phyloP scores from a whole-genome alignment of 2,329 filamentous ascomycete species.

The Mycosphaerella sp. region DNA sequence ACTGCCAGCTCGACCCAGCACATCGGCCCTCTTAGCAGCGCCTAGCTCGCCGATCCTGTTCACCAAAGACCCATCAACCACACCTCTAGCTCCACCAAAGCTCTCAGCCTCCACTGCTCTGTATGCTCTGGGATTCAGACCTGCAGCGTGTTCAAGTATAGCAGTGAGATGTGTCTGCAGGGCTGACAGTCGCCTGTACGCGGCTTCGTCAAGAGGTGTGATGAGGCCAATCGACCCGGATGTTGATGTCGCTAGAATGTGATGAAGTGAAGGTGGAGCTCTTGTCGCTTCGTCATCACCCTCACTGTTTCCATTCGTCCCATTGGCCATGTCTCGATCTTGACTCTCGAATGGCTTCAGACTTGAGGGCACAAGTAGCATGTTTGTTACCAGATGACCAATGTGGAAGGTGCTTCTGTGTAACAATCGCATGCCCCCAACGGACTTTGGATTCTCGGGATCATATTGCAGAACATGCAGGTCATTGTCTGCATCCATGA shows the following conservation, averaged over 20 bases:
- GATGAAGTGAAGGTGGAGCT: constrained; percentile 32
- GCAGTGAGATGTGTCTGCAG: constrained; percentile 74
- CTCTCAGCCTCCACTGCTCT: constrained; percentile 47
- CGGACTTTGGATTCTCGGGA: constrained; percentile 89
- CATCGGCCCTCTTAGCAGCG: constrained; percentile 63
- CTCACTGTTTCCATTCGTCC: constrained; percentile 26
- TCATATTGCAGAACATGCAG: constrained; percentile 90
- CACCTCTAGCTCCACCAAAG: constrained; percentile 50
- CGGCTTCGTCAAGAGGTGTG: constrained; percentile 68
- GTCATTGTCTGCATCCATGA: constrained; percentile 77
- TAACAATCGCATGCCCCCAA: constrained; percentile 80
- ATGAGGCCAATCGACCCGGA: constrained; percentile 73
- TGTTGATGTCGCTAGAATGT: constrained; percentile 64
- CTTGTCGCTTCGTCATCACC: constrained; percentile 22
- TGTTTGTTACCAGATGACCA: constrained; percentile 68
- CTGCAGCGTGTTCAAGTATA: constrained; percentile 67
- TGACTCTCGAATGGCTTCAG: constrained; percentile 42
- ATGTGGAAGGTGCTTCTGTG: constrained; percentile 84
- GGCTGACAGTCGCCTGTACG: constrained; percentile 77
- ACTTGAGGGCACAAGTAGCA: constrained; percentile 68
- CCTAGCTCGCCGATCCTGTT: constrained; percentile 70
- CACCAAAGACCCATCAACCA: constrained; percentile 74
- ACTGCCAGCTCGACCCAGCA: constrained; percentile 66
- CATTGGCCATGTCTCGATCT: constrained; percentile 17
- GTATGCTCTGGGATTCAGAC: constrained; percentile 77